Conservation (phyloP, 305 asterid species). For the Fraxinus albicans region DNA sequence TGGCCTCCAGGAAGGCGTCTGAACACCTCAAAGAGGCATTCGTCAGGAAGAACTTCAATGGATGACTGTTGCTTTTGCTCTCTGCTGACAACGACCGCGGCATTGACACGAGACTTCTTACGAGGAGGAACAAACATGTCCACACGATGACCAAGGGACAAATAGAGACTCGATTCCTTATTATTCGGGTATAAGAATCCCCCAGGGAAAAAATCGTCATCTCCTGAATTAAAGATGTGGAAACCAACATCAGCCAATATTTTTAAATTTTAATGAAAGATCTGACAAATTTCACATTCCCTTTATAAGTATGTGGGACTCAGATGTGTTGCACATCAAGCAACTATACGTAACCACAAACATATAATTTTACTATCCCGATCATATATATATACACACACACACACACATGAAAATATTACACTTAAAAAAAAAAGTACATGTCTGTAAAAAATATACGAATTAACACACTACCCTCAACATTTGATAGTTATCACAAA, state of each 20-base stretch:
- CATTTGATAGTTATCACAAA: neutral
- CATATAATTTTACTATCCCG: neutral
- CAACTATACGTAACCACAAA: neutral
- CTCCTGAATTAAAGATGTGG: constrained; percentile 43
- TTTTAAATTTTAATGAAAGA: neutral
- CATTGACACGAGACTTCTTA: constrained; percentile 76
- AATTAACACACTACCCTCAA: neutral
- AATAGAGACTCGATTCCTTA: constrained; percentile 49
- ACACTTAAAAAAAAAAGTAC: neutral
- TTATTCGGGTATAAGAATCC: constrained; percentile 53
- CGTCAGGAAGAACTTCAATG: constrained; percentile 88
- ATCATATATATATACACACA: neutral
- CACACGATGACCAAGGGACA: constrained; percentile 52
- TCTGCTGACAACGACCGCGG: constrained; percentile 55
- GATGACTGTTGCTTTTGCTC: constrained; percentile 51
- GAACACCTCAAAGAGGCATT: constrained; percentile 90
- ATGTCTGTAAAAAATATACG: neutral
- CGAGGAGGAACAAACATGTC: constrained; percentile 68
- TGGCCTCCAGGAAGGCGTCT: constrained; percentile 70
- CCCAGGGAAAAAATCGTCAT: constrained; percentile 46
- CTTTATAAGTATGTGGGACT: neutral
- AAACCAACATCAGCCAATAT: constrained; percentile 23
- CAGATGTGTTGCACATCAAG: neutral
- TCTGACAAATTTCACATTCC: neutral
- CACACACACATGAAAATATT: no score